These are phyloP conservation scores for Friedmanniomyces simplex DNA, from an alignment of 495 filamentous ascomycete genomes.

Conservation along the genomic window DNA sequence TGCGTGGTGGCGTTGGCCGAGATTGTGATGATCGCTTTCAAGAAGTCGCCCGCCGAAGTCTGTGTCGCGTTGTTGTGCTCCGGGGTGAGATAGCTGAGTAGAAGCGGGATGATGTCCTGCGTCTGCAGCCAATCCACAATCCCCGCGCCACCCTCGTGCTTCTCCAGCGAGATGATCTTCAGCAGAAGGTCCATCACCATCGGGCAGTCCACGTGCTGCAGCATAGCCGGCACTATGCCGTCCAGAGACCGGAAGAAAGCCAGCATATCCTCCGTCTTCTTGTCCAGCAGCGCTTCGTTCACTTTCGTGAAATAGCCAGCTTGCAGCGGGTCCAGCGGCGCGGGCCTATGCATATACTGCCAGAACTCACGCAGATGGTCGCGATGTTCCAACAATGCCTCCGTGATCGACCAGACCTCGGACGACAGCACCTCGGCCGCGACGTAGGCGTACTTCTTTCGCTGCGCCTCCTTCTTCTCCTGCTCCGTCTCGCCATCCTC, in stretches of 20 bases:
- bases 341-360: slow-evolving; percentile 68
- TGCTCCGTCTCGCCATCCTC: slow-evolving; percentile 31
- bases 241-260: slow-evolving; percentile 74
- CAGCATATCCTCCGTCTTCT: slow-evolving; percentile 95
- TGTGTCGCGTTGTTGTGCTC: slow-evolving; percentile 78
- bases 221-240: slow-evolving; percentile 68
- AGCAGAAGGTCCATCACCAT: slow-evolving; percentile 98
- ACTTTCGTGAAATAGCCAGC: slow-evolving; percentile 98
- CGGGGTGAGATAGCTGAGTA: slow-evolving; percentile 78
- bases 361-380: slow-evolving; percentile 72
- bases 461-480: slow-evolving; percentile 59
- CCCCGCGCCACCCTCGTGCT: slow-evolving; percentile 79
- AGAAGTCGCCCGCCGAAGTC: slow-evolving; percentile 92
- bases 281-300: slow-evolving; percentile 90
- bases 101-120: slow-evolving; percentile 75
- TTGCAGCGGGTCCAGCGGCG: slow-evolving; percentile 81
- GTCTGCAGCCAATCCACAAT: slow-evolving; percentile 97
- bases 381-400: slow-evolving; percentile 79
- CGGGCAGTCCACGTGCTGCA: slow-evolving; percentile 92
- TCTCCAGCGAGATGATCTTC: slow-evolving; percentile 95
- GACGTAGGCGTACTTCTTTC: slow-evolving; percentile 82
- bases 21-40: slow-evolving; percentile 98
- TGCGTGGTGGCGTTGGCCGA: slow-evolving; percentile 97
- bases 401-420: slow-evolving; percentile 91
- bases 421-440: slow-evolving; percentile 89